These are phyloP conservation scores for Phanerochaete sordida DNA, from an alignment of 768 basidiomycete genomes.

Conservation along the genomic window DNA sequence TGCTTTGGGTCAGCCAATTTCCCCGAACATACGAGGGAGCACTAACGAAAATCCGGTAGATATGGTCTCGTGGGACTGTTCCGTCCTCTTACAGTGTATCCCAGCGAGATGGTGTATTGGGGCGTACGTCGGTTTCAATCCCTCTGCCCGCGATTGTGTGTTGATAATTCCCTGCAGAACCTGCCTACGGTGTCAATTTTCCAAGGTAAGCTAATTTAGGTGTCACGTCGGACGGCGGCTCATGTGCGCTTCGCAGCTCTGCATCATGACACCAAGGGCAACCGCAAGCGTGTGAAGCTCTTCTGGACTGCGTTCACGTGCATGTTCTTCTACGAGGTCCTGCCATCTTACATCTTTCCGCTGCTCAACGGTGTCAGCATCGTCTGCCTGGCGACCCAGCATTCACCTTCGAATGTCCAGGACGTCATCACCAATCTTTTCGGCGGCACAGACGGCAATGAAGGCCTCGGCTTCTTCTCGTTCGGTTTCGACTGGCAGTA, in stretches of 20 bases:
- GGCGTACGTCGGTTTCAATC: slow-evolving; percentile 29
- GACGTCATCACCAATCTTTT: slow-evolving; percentile 60
- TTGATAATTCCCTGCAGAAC: too few species aligned
- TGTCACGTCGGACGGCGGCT: slow-evolving; percentile 19
- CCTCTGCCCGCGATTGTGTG: too few species aligned
- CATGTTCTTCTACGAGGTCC: slow-evolving; percentile 51
- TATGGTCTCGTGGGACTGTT: slow-evolving; percentile 59
- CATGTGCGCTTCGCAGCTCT: slow-evolving; percentile 33
- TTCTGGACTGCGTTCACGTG: slow-evolving; percentile 49
- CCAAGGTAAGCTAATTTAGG: slow-evolving; percentile 36
- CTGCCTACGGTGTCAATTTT: slow-evolving; percentile 56
- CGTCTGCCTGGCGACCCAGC: slow-evolving; percentile 58
- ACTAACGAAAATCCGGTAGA: slow-evolving; percentile 34
- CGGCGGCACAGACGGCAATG: slow-evolving; percentile 64
- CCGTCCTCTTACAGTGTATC: slow-evolving; percentile 56
- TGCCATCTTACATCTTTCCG: slow-evolving; percentile 61
- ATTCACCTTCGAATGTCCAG: slow-evolving; percentile 37
- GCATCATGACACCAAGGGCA: slow-evolving; percentile 43
- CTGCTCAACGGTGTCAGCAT: slow-evolving; percentile 57
- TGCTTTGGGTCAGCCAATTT: slow-evolving; percentile 40
- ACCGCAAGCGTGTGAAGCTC: slow-evolving; percentile 45
- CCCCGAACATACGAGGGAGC: neutral
- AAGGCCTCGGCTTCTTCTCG: slow-evolving; percentile 59
- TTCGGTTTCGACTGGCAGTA: slow-evolving; percentile 69
- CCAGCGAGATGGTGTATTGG: slow-evolving; percentile 66